phyloP scores from a whole-genome alignment of 1,139 yeast genomes.

The Pichia sp. region DNA sequence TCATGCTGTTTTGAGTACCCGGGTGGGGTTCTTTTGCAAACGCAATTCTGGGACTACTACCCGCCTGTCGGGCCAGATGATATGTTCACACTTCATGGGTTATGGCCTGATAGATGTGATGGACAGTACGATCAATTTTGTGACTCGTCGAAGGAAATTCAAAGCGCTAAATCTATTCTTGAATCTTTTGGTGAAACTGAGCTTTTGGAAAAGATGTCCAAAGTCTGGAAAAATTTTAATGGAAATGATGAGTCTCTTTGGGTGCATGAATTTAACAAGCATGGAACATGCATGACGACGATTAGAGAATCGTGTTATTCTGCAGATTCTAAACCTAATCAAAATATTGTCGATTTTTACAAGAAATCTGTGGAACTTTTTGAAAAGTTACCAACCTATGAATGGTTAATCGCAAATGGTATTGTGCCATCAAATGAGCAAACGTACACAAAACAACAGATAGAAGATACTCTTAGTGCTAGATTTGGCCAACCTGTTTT shows the following conservation, averaged over 20 bases:
- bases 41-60: constrained; percentile 92
- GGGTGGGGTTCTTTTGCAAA: constrained; percentile 77
- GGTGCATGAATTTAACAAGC: constrained; percentile 94
- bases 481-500: constrained; percentile 62
- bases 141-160: constrained; percentile 55
- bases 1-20: constrained; percentile 87
- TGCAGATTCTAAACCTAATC: constrained; percentile 37
- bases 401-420: constrained; percentile 63
- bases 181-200: constrained; percentile 46
- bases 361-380: constrained; percentile 61
- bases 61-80: constrained; percentile 81
- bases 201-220: constrained; percentile 55
- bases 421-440: constrained; percentile 54
- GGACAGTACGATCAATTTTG: constrained; percentile 78
- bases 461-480: constrained; percentile 57
- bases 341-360: constrained; percentile 77
- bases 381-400: constrained; percentile 63
- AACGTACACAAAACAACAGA: constrained; percentile 63
- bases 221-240: constrained; percentile 72
- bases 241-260: constrained; percentile 76
- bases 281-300: constrained; percentile 88
- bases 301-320: constrained; percentile 67
- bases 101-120: constrained; percentile 82
- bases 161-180: constrained; percentile 52
- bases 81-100: constrained; percentile 77